Percentiles rank a stretch among this genome's conserved stretches.
phyloP scores from a whole-genome alignment of 495 filamentous ascomycete species.

The Pseudevernia furfuracea region DNA sequence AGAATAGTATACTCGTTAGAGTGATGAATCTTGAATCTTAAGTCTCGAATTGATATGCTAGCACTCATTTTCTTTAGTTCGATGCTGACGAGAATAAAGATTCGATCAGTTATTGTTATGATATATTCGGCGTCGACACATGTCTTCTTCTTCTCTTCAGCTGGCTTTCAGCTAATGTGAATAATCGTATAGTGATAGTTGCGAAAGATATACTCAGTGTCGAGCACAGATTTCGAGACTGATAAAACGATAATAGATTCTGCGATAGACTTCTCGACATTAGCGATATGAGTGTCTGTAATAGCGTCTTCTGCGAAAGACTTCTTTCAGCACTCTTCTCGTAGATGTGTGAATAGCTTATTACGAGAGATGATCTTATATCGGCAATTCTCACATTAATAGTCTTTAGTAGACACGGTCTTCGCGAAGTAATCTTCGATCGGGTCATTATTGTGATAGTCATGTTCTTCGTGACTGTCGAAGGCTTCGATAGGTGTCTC shows the following conservation, averaged over 20 bases:
- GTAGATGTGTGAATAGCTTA: constrained; percentile 1
- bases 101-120: not conserved
- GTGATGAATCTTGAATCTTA: constrained; percentile 1
- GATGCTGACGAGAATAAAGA: not conserved
- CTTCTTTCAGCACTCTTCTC: not conserved
- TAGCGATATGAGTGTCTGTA: not conserved
- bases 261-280: not conserved
- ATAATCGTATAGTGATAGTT: not conserved
- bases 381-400: not conserved
- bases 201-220: not conserved
- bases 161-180: not conserved
- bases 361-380: not conserved
- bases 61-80: not conserved
- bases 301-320: not conserved
- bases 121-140: not conserved
- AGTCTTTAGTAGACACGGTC: not conserved
- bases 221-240: not conserved
- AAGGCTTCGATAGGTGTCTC: too few relatives aligned
- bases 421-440: not conserved
- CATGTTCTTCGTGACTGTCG: too few relatives aligned
- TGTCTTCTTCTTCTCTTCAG: not conserved
- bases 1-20: not conserved
- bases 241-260: not conserved
- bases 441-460: not conserved
- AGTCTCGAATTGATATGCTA: not conserved